These are phyloP conservation scores for Otatea glauca DNA, from an alignment of 176 grass and related monocot genomes.

Conservation along the genomic window DNA sequence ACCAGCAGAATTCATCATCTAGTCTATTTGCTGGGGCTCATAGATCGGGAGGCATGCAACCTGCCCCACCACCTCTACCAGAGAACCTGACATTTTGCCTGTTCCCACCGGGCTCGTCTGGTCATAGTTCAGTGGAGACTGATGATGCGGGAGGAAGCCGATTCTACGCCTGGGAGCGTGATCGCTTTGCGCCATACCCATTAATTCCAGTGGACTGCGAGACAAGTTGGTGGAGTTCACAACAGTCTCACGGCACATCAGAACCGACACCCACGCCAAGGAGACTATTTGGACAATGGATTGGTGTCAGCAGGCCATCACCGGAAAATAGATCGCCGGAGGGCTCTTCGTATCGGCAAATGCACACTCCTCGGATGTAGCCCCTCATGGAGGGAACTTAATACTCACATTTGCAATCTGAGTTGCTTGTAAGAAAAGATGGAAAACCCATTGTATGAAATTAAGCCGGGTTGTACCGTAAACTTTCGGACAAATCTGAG, in stretches of 20 bases:
- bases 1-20: conserved; percentile 61
- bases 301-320: conserved; percentile 45
- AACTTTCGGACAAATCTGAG: conserved; percentile 41
- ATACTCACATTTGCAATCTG: conserved; percentile 18
- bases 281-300: conserved; percentile 59
- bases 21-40: conserved; percentile 52
- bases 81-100: conserved; percentile 64
- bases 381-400: conserved; percentile 9
- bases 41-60: conserved; percentile 53
- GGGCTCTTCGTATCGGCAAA: conserved; percentile 54
- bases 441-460: conserved; percentile 50
- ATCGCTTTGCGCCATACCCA: conserved; percentile 68
- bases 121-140: conserved; percentile 56
- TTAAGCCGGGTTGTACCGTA: conserved; percentile 35
- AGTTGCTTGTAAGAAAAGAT: conserved; percentile 61
- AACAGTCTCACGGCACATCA: conserved; percentile 46
- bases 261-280: conserved; percentile 41
- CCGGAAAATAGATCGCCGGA: conserved; percentile 49
- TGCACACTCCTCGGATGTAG: conserved; percentile 69
- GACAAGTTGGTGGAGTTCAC: conserved; percentile 69
- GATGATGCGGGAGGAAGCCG: conserved; percentile 65
- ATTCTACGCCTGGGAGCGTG: conserved; percentile 82
- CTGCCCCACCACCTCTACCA: conserved; percentile 48
- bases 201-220: conserved; percentile 70
- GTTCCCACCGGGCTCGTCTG: conserved; percentile 59